Conservation (phyloP, 2,329 filamentous ascomycete species). For the Xylaria sp. region DNA sequence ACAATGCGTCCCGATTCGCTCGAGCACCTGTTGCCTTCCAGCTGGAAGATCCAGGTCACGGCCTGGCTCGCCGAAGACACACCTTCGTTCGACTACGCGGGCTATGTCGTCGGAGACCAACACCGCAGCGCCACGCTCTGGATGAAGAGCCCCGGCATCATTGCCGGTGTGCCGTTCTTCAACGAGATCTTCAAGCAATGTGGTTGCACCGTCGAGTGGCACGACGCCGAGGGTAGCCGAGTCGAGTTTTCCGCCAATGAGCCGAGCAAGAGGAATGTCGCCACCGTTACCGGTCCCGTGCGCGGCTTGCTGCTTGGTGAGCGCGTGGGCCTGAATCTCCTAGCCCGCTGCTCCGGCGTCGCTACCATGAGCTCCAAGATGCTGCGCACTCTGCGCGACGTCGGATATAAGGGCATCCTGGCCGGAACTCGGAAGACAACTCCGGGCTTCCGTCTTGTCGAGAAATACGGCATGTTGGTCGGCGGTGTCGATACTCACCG, state of each 20-base stretch:
- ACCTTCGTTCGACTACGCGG: slow-evolving; percentile 93
- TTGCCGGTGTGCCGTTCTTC: slow-evolving; percentile 93
- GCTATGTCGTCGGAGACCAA: slow-evolving; percentile 83
- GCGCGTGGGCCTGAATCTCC: slow-evolving; percentile 82
- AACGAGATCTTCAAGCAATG: slow-evolving; percentile 87
- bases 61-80: slow-evolving; percentile 94
- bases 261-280: slow-evolving; percentile 55
- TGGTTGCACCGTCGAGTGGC: slow-evolving; percentile 89
- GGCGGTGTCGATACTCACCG: slow-evolving; percentile 89
- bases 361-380: slow-evolving; percentile 62
- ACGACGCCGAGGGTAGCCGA: slow-evolving; percentile 65
- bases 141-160: slow-evolving; percentile 67
- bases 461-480: slow-evolving; percentile 97
- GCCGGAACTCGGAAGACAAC: slow-evolving; percentile 97
- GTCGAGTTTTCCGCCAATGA: slow-evolving; percentile 57
- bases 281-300: slow-evolving; percentile 80
- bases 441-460: slow-evolving; percentile 87
- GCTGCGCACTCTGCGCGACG: slow-evolving; percentile 50
- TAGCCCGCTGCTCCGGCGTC: slow-evolving; percentile 87
- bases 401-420: slow-evolving; percentile 76
- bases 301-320: slow-evolving; percentile 81
- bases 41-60: slow-evolving; percentile 75
- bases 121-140: slow-evolving; percentile 60
- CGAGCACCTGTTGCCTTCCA: slow-evolving; percentile 71
- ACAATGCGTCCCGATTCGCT: slow-evolving; percentile 36